These are phyloP conservation scores for Naegleria fowleri DNA, from an alignment of 208 protist genomes.

Conservation along the genomic window DNA sequence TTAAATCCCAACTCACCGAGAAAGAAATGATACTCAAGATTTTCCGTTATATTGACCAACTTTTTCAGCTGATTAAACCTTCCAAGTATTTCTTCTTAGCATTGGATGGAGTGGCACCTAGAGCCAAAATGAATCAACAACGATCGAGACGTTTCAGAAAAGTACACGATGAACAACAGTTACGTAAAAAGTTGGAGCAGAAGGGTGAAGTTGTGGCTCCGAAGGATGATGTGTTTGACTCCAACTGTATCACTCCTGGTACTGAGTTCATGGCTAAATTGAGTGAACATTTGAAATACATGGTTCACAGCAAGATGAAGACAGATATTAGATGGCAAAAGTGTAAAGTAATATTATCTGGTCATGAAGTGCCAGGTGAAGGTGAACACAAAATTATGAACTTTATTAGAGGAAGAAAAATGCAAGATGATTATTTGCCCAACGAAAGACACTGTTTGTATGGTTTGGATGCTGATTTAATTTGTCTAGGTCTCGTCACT, in stretches of 20 bases:
- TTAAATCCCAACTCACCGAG: conserved; percentile 67
- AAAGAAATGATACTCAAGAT: conserved; percentile 79
- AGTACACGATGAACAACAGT: conserved; percentile 57
- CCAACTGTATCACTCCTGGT: conserved; percentile 98
- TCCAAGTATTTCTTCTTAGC: conserved; percentile 94
- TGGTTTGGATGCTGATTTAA: conserved; percentile 98
- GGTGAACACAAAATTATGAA: conserved; percentile 91
- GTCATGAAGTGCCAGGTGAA: conserved; percentile 93
- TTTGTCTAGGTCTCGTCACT: conserved; percentile 94
- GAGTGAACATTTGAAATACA: conserved; percentile 77
- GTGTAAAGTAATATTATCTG: conserved; percentile 88
- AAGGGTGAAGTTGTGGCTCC: conserved; percentile 53
- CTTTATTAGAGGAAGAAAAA: conserved; percentile 68
- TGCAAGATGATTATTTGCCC: conserved; percentile 79
- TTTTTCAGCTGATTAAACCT: conserved; percentile 94
- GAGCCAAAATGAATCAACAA: conserved; percentile 99
- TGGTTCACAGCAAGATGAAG: conserved; percentile 85
- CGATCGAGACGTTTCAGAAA: conserved; percentile 91
- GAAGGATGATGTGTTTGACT: conserved; percentile 81
- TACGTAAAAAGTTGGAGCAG: conserved; percentile 54
- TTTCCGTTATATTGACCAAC: conserved; percentile 91
- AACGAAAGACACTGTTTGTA: conserved; percentile 94
- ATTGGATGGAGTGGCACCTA: conserved; percentile 94
- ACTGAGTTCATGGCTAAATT: conserved; percentile 97
- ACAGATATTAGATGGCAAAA: conserved; percentile 82